Evolutionary conservation across 306 rosid species (phyloP).

Genomic region (Ormosia semicastrata): DNA sequence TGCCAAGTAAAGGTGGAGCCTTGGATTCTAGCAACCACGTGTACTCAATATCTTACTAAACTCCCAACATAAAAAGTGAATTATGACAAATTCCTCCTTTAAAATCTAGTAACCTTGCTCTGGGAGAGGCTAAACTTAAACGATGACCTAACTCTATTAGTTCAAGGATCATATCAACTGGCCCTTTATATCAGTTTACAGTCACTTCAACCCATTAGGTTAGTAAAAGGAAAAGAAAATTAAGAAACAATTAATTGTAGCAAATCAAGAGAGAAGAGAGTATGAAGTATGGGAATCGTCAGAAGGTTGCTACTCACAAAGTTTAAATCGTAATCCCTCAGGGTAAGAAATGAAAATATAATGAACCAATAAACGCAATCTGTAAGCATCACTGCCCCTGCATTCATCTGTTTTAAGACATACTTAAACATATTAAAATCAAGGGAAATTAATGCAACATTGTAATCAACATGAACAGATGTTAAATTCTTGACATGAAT

Average conservation of each 20-base stretch:
- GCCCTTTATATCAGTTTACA: not conserved
- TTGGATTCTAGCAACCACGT: not conserved
- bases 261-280: constrained; percentile 8
- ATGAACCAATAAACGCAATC: constrained; percentile 63
- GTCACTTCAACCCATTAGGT: not conserved
- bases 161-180: not conserved
- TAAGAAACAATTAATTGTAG: constrained; percentile 12
- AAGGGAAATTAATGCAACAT: constrained; percentile 17
- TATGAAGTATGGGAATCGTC: not conserved
- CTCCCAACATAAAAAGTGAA: not conserved
- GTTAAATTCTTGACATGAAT: constrained; percentile 6
- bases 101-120: not conserved
- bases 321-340: constrained; percentile 51
- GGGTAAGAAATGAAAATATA: constrained; percentile 66
- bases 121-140: not conserved
- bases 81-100: not conserved
- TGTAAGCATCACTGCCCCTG: constrained; percentile 77
- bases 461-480: not conserved
- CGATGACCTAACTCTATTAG: not conserved
- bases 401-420: constrained; percentile 50
- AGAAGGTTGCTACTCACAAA: constrained; percentile 47
- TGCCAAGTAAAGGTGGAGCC: not conserved
- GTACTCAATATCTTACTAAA: not conserved
- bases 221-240: not conserved
- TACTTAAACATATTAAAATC: constrained; percentile 14